Evolutionary conservation across 495 filamentous ascomycete genomes (phyloP).

Genomic region (Aspergillus sparsus): DNA sequence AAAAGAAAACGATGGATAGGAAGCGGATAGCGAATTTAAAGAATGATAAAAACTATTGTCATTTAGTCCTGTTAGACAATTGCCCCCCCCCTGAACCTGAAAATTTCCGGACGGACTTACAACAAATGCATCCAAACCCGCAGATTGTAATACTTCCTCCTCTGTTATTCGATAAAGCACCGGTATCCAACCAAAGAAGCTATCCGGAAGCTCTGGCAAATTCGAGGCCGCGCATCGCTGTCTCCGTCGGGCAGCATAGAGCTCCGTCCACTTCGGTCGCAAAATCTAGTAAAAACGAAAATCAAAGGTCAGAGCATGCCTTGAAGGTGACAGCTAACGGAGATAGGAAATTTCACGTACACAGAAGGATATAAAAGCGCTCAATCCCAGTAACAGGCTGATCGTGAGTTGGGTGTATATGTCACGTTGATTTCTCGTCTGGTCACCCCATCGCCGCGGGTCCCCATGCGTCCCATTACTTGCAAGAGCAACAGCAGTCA

Average conservation of each 20-base stretch:
- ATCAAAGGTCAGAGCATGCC: background rate
- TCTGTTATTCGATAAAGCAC: conserved; percentile 86
- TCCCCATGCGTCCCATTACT: conserved; percentile 24
- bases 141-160: conserved; percentile 83
- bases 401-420: conserved; percentile 60
- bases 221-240: conserved; percentile 65
- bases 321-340: background rate
- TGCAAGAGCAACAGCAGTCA: conserved; percentile 25
- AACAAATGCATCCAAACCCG: conserved; percentile 93
- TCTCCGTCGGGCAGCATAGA: conserved; percentile 87
- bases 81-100: background rate
- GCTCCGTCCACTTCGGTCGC: conserved; percentile 85
- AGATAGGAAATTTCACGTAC: conserved; percentile 36
- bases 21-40: conserved; percentile 92
- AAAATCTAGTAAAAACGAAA: conserved; percentile 53
- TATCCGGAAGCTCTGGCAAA: conserved; percentile 81
- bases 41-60: conserved; percentile 79
- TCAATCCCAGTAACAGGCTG: conserved; percentile 56
- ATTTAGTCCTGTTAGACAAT: conserved; percentile 7
- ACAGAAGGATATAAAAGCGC: conserved; percentile 65
- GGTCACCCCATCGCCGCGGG: conserved; percentile 37
- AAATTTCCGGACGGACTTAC: conserved; percentile 48
- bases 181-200: conserved; percentile 92
- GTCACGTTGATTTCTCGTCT: conserved; percentile 50
- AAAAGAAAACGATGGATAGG: conserved; percentile 72